Conservation (phyloP, 129 eudicot genomes). For the Artemisia tridentata region DNA sequence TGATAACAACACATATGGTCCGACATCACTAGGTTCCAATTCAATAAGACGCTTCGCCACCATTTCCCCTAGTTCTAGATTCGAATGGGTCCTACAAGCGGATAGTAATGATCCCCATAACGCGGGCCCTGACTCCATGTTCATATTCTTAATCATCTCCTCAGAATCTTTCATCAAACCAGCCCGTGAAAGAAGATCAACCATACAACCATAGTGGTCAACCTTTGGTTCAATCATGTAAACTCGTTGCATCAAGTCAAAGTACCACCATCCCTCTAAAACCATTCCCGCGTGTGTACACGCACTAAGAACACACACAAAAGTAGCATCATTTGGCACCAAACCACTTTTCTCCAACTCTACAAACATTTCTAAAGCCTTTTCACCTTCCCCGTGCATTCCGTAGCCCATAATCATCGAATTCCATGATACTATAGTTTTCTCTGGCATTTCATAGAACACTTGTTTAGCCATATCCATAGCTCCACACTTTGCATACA, state of each 20-base stretch:
- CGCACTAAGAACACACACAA: conserved; percentile 55
- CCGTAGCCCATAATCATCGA: conserved; percentile 74
- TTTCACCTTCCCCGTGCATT: conserved; percentile 57
- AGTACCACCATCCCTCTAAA: conserved; percentile 76
- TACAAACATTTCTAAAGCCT: conserved; percentile 58
- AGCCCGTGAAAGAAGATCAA: conserved; percentile 64
- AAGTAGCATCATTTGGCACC: conserved; percentile 67
- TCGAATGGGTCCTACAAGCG: conserved; percentile 58
- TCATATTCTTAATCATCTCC: conserved; percentile 44
- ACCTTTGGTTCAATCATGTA: conserved; percentile 62
- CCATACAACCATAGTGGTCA: conserved; percentile 78
- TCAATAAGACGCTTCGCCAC: conserved; percentile 61
- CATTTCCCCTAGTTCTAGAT: conserved; percentile 59
- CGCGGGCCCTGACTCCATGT: conserved; percentile 43
- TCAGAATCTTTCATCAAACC: conserved; percentile 58
- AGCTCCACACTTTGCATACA: conserved; percentile 76
- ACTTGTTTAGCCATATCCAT: conserved; percentile 57
- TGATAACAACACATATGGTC: conserved; percentile 63
- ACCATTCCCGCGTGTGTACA: conserved; percentile 68
- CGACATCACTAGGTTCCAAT: conserved; percentile 52
- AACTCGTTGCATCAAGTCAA: conserved; percentile 59
- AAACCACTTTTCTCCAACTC: conserved; percentile 49
- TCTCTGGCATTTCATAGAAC: conserved; percentile 56
- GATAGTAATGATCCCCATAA: conserved; percentile 68
- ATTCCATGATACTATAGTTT: conserved; percentile 69